Evolutionary conservation across 768 basidiomycete genomes (phyloP).

Genomic region (Suillus subalutaceus): DNA sequence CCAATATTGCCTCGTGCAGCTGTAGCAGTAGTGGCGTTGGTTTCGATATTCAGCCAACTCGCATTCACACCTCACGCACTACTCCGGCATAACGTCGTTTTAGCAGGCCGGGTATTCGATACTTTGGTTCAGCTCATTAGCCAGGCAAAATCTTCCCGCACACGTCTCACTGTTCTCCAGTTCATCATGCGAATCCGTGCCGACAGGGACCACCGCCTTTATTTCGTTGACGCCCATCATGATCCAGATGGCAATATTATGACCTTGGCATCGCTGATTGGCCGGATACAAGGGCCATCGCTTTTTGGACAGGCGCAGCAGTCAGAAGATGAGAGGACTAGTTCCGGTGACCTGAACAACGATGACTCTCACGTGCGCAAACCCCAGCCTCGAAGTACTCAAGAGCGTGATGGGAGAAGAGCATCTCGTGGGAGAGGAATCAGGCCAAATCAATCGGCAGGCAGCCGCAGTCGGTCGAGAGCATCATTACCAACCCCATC

Average conservation of each 20-base stretch:
- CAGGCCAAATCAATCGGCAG: slow-evolving; percentile 45
- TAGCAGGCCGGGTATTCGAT: slow-evolving; percentile 59
- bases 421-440: slow-evolving; percentile 55
- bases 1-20: slow-evolving; percentile 49
- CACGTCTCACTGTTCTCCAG: slow-evolving; percentile 74
- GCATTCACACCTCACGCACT: slow-evolving; percentile 68
- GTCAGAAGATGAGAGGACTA: slow-evolving; percentile 29
- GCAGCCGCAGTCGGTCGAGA: slow-evolving; percentile 67
- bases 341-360: slow-evolving; percentile 23
- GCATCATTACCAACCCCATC: slow-evolving; percentile 39
- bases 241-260: slow-evolving; percentile 61
- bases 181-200: slow-evolving; percentile 89
- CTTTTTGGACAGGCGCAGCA: slow-evolving; percentile 7
- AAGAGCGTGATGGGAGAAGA: slow-evolving; percentile 55
- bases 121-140: slow-evolving; percentile 51
- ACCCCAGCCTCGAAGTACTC: slow-evolving; percentile 50
- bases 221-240: slow-evolving; percentile 55
- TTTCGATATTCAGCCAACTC: slow-evolving; percentile 70
- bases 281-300: slow-evolving; percentile 42
- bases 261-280: slow-evolving; percentile 66
- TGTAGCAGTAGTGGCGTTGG: slow-evolving; percentile 63
- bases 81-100: slow-evolving; percentile 44
- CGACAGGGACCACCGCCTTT: slow-evolving; percentile 87
- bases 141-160: slow-evolving; percentile 53
- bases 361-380: slow-evolving; percentile 40